Percentiles rank a stretch among this genome's conserved stretches.
Evolutionary conservation across 1,139 yeast genomes (phyloP).

Genomic region (Pneumocystis murina): DNA sequence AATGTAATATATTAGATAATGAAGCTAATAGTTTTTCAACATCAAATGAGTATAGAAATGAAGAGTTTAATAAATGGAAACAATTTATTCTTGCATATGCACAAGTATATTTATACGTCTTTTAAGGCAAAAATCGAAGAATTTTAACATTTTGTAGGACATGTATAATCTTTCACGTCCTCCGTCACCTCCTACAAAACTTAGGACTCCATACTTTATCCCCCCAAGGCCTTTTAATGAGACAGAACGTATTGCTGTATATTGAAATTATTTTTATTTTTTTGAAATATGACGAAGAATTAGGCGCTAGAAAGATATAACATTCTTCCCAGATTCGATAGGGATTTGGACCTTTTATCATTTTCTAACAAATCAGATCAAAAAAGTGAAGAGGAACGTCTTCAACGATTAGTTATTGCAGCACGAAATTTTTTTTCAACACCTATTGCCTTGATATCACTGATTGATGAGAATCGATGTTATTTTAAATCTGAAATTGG

Average conservation of each 20-base stretch:
- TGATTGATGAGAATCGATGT: neutral
- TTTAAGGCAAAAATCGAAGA: neutral
- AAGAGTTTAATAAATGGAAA: neutral
- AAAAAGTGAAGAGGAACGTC: neutral
- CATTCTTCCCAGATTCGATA: neutral
- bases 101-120: neutral
- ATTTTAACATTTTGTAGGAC: neutral
- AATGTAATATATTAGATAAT: neutral
- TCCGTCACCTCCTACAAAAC: conserved; percentile 10
- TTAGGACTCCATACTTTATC: conserved; percentile 4
- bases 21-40: neutral
- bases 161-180: conserved; percentile 9
- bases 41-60: neutral
- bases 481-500: neutral
- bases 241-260: conserved; percentile 3
- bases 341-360: neutral
- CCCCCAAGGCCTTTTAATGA: conserved; percentile 13
- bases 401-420: neutral
- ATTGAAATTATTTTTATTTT: neutral
- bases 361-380: neutral
- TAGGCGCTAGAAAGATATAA: neutral
- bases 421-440: neutral
- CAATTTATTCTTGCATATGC: neutral
- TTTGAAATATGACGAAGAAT: neutral
- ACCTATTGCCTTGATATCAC: neutral